Evolutionary conservation across 2,329 filamentous ascomycete genomes (phyloP).

Genomic region (Alternaria tenuissima): DNA sequence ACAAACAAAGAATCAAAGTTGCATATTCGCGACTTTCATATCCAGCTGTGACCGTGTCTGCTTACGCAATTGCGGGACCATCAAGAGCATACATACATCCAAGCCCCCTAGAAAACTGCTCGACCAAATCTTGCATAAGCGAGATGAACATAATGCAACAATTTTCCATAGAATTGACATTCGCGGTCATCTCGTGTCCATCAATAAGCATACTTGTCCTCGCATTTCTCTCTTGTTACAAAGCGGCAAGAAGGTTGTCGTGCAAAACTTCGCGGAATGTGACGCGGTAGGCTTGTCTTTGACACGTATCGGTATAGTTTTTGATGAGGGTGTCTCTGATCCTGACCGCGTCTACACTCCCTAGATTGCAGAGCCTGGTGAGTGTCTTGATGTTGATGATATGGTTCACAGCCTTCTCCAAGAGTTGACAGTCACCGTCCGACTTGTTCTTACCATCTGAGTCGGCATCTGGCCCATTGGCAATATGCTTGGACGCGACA

Average conservation of each 20-base stretch:
- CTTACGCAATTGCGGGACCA: too few relatives aligned
- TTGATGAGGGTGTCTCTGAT: not conserved
- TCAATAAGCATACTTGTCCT: not conserved
- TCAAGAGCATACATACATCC: too few relatives aligned
- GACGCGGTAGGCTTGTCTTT: not conserved
- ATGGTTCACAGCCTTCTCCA: not conserved
- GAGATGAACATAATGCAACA: not conserved
- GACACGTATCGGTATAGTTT: not conserved
- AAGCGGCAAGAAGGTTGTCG: not conserved
- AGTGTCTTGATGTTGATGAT: not conserved
- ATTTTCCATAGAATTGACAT: not conserved
- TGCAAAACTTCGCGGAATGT: not conserved
- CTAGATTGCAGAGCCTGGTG: not conserved
- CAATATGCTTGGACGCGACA: not conserved
- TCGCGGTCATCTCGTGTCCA: not conserved
- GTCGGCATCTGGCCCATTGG: not conserved
- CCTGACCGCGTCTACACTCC: not conserved
- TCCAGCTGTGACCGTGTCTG: too few relatives aligned
- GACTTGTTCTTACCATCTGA: not conserved
- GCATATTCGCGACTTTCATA: too few relatives aligned
- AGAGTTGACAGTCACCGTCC: not conserved
- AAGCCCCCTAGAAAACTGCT: too few relatives aligned
- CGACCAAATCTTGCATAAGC: too few relatives aligned
- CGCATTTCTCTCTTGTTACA: not conserved
- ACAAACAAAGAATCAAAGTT: too few relatives aligned